Evolutionary conservation across 2,329 filamentous ascomycete species (phyloP), one percentile per base, ranked within the genome.

Genomic region (Aspergillus brunneoviolaceus): DNA sequence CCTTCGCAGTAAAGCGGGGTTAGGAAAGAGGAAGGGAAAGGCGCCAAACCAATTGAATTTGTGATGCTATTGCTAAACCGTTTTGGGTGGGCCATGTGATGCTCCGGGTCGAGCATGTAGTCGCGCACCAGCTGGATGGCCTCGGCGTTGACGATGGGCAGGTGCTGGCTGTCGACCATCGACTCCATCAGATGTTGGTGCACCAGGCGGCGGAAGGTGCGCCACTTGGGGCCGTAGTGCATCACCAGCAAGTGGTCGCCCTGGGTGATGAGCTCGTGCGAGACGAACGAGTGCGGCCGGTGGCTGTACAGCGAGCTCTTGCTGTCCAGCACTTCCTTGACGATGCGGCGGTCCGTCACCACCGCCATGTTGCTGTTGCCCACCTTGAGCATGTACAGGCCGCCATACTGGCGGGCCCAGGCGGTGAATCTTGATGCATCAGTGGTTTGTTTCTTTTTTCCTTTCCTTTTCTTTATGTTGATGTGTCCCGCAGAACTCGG

Each of bases 21-120:
- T 21, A 21, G 21, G 21, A 2, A 21, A 21, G 21, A 2, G 21
- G 21, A 21, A 21, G 21, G 21, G 21, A 21, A 21, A 21, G 71
- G 78, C 1, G 12, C 4, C 33, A 12, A 12, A 35, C 33, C 33
- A 16, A 35, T 35, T 4, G 33, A 35, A 6, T 35, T 82, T 27
- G 73, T 81, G 55, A 83, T 77, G 60, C 79, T 82, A 62, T 84
- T 84, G 53, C 75, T 80, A 60, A 76, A 82, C 2, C 82, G 71
- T 62, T 79, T 79, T 0, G 81, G 76, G 63, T 83, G 80, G 31
- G 73, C 58, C 79, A 82, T 82, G 50, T 78, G 74, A n/a, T 79
- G 60, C 27, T 76, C 71, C 0, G 81, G 80, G 0, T 69, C 58
- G 0, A 71, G 50, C 16, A 79, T 59, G 61, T 79, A 79, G 62